Conservation (phyloP, 345 rosid genomes). For the Nephelium lappaceum region DNA sequence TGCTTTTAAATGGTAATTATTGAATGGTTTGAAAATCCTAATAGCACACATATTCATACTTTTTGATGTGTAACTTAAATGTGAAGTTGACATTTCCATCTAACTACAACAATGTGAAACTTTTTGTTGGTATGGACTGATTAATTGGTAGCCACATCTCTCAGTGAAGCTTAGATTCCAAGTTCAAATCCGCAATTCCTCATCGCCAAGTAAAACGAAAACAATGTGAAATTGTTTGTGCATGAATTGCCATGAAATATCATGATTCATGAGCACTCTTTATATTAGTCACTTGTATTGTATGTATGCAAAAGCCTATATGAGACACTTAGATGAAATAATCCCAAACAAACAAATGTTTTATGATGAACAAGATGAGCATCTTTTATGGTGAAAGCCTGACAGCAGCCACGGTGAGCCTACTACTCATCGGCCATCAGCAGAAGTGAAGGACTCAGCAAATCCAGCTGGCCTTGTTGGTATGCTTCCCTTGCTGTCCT, state of each 20-base stretch:
- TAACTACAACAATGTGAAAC: no score
- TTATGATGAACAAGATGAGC: neutral
- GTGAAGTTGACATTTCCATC: no score
- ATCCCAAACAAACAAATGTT: neutral
- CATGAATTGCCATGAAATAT: neutral
- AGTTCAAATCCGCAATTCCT: no score
- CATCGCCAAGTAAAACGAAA: no score
- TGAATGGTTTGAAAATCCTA: no score
- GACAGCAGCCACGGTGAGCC: neutral
- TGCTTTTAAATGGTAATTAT: no score
- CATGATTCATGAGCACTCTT: neutral
- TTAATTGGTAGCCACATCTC: no score
- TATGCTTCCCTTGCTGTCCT: conserved; percentile 45
- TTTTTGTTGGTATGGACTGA: no score
- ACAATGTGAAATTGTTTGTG: neutral
- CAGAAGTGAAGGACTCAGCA: conserved; percentile 47
- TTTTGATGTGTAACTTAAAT: no score
- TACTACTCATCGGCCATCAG: conserved; percentile 38
- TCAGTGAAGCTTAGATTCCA: no score
- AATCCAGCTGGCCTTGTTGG: conserved; percentile 45
- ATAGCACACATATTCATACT: no score
- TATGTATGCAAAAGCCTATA: neutral
- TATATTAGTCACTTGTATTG: neutral
- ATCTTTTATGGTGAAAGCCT: neutral
- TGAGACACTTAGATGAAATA: neutral